Base-by-base conservation (phyloP, 805 yeast species). In the Candida verbasci region DNA sequence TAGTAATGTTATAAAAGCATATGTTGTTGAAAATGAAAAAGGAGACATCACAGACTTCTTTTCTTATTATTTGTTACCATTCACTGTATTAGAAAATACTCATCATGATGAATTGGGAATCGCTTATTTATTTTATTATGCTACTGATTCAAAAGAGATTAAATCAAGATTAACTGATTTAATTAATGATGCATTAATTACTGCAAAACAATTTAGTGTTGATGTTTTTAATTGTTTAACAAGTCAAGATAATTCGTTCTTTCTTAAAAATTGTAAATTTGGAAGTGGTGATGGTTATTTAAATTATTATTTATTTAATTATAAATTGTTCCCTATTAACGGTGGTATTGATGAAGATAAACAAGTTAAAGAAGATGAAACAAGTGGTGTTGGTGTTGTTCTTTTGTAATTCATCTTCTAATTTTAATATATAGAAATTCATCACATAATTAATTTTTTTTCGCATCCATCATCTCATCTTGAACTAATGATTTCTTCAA, bases 211-310 rank as follows among this genome's bases (percentile, higher is more conserved):
- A 28, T 60, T 69, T 33, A 72, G 73, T 17, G 86, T 85, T 50
- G 98, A 93, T 56, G 97, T 93, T 3, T 86, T 91, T 72, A 93
- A 93, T 56, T 96, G 97, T 8, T 69, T 93, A 44, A 79, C 97
- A 0, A 72, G 88, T 9, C 95, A 88, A 63, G 98, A 93, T 55
- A 93, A 93, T 58, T 72, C 87, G 11, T 63, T 84, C 41, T 87
- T 93, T 63, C 67, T 93, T 46, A 82, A 86, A 17, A 80, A 84
- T 26, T 72, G 85, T 61, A 86, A 86, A 56, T 93, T 93, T 57
- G 96, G 96, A 23, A 76, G 78, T 33, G 98, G 98, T 29, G 97
- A 91, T 58, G 98, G 98, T 0, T 75, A 76, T 53, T 72, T 93
- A 53, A 85, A 93, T 60, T 93, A 84, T 60, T 93, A 93, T 56